Conservation (phyloP, 1,139 yeast genomes). For the Pichia sp. region DNA sequence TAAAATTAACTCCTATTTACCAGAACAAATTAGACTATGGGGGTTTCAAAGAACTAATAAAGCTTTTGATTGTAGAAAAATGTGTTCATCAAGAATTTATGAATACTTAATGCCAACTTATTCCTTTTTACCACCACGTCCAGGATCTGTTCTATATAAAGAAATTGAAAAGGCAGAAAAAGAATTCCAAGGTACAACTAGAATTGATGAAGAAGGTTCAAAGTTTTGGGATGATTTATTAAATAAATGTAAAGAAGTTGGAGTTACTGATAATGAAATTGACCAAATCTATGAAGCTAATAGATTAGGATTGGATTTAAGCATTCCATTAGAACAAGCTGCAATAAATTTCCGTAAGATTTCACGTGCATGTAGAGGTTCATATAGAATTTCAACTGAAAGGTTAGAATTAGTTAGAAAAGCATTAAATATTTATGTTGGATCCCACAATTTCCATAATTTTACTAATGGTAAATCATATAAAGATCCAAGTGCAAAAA, state of each 20-base stretch:
- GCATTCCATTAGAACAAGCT: conserved; percentile 32
- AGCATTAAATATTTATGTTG: conserved; percentile 69
- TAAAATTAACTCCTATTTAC: conserved; percentile 68
- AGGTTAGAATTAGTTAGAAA: conserved; percentile 58
- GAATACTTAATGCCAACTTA: conserved; percentile 91
- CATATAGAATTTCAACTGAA: conserved; percentile 56
- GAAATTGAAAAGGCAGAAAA: conserved; percentile 49
- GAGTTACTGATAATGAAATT: conserved; percentile 46
- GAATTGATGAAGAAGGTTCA: conserved; percentile 61
- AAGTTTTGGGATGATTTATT: conserved; percentile 64
- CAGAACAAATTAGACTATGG: conserved; percentile 88
- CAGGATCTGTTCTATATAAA: conserved; percentile 55
- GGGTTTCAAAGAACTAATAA: conserved; percentile 86
- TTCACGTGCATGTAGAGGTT: conserved; percentile 64
- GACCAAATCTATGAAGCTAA: conserved; percentile 33
- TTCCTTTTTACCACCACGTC: conserved; percentile 85
- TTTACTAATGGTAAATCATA: conserved; percentile 86
- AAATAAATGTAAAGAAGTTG: conserved; percentile 37
- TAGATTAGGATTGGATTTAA: conserved; percentile 29
- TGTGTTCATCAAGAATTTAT: conserved; percentile 91
- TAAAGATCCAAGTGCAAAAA: conserved; percentile 75
- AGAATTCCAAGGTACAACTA: conserved; percentile 52
- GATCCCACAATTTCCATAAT: conserved; percentile 92
- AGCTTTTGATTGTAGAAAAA: conserved; percentile 88
- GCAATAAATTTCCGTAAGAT: conserved; percentile 55